Conservation (phyloP, 306 rosid species). For the Spatholobus suberectus region DNA sequence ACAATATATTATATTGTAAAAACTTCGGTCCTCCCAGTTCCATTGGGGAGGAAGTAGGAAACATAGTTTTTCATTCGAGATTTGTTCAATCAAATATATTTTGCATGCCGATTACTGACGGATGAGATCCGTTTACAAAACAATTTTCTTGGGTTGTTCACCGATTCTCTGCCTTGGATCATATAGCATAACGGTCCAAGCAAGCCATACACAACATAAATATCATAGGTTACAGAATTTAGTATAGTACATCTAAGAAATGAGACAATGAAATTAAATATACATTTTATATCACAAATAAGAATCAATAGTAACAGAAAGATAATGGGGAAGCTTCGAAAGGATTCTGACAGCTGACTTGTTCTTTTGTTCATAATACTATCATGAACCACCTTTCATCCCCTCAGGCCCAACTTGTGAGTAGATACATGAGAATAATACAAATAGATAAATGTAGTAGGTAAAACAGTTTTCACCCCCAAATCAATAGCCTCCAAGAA, state of each 20-base stretch:
- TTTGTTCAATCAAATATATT: too few species aligned
- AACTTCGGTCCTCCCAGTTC: background rate
- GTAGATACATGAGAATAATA: constrained; percentile 40
- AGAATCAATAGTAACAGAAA: constrained; percentile 14
- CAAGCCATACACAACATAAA: background rate
- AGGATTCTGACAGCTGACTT: constrained; percentile 30
- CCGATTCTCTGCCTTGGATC: too few species aligned
- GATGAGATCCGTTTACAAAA: too few species aligned
- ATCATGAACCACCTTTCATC: constrained; percentile 19
- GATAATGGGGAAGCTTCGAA: constrained; percentile 22
- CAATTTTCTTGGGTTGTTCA: too few species aligned
- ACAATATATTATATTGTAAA: background rate
- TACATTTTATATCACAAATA: constrained; percentile 37
- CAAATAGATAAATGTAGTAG: constrained; percentile 38
- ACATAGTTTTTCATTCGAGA: background rate
- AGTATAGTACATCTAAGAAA: constrained; percentile 1
- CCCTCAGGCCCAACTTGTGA: constrained; percentile 22
- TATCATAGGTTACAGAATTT: too few species aligned
- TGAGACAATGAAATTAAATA: constrained; percentile 32
- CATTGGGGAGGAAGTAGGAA: background rate
- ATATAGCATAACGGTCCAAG: too few species aligned
- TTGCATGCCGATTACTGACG: background rate
- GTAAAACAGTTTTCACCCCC: constrained; percentile 47
- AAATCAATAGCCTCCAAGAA: constrained; percentile 50
- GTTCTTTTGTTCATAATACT: constrained; percentile 29